Base-by-base conservation (phyloP, 2,329 filamentous ascomycete genomes). In the Exophiala sideris region DNA sequence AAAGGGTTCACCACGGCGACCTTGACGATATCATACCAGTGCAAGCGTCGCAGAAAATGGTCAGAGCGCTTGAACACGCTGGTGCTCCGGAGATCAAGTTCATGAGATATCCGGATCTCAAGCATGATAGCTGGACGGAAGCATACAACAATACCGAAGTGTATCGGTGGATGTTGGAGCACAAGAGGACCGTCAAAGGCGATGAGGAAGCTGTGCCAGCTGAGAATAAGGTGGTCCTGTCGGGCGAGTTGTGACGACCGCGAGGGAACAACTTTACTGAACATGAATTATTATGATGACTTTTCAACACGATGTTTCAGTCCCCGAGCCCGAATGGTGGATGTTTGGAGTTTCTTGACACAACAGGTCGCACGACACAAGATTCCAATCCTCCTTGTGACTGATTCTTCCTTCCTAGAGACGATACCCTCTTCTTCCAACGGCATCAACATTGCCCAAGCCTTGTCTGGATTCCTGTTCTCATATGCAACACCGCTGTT, bases 91-190 rank as follows among this genome's bases (percentile, higher is more conserved):
- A 55, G 14, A 44, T 60, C 46, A 29, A 44, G 2, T 57, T 60
- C 42, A 49, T 45, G 2, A 45, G 50, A 34, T 57, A 57, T 29
- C 45, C 54, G 11, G 54, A 57, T 24, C 39, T 57, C n/a, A 54
- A 45, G 51, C 57, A 60, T 20, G 54, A 60, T 24, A 57, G 54
- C 41, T 60, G 51, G 57, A 57, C 54, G 5, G 47, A 21, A 9
- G 52, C 51, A 18, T 57, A 60, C 46, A 55, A 45, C 14, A 52
- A 55, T 18, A 45, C 50, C 1, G 52, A 55, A 12, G 41, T 60
- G 8, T 60, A 52, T 41, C 42, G 35, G 14, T 60, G 57, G 57
- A 60, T 60, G 54, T 34, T 57, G 12, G 9, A 11, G 5, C 54
- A 46, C 20, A 52, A 38, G 45, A 39, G 48, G 18, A 35, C 21